Base-by-base conservation (phyloP, 2,329 filamentous ascomycete species). In the Xylaria sp. region DNA sequence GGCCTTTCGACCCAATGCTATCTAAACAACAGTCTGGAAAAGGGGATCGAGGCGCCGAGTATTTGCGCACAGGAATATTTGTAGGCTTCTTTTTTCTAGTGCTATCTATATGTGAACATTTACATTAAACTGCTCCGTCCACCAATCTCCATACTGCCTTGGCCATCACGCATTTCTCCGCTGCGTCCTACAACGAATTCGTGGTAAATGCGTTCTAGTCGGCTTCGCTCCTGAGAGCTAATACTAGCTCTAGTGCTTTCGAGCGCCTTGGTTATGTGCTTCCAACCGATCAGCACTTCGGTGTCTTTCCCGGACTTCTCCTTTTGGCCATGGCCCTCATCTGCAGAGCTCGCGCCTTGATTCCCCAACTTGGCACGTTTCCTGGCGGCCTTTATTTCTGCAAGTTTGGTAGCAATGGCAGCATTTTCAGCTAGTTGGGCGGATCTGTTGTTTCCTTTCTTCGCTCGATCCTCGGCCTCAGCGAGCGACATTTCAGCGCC, bases 101-200 rank as follows among this genome's bases (percentile, higher is more conserved):
- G 35, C 13, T 13, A 21, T 13, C 3, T 10, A 27, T 25, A 19
- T 21, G n/a, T 11, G n/a, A 35, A 15, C 23, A 13, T 47, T 71
- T 78, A 97, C 95, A 98, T 98, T 77, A 99, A 81, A 78, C 93
- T 98, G 70, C 90, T 94, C 73, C 95, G 83, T 13, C 93, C 95
- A 7, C 95, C 95, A 78, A 99, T 87, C 77, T 98, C 95, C 76
- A 89, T 96, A 58, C 90, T 91, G 0, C 91, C 93, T 77, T 98
- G 92, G 1, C 95, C 95, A 76, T 90, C 94, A 62, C 89, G 92
- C 92, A 99, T 93, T 80, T 98, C 93, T 7, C 95, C 95, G 75
- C 93, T 97, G 68, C 95, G 84, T 0, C 93, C 93, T 3, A 92
- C 91, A 0, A 97, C 89, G 80, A 99, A 99, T 78, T 99, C 95